Base-by-base conservation (phyloP, 345 rosid genomes). In the Viola odorata region DNA sequence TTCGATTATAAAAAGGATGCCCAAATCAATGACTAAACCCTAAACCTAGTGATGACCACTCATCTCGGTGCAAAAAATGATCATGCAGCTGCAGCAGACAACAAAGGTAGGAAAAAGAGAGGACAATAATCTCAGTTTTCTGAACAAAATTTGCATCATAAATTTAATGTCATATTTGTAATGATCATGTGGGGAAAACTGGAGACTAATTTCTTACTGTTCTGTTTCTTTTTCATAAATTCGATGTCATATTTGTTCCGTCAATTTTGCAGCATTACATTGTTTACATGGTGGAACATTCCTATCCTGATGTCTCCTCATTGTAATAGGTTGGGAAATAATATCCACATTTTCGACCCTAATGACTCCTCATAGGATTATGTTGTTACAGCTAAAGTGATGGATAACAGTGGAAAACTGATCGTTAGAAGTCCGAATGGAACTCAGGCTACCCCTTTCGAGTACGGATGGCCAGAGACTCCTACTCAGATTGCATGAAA, bases 391-490 rank as follows among this genome's bases (percentile, higher is more conserved):
- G 80, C 77, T 58, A 72, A 68, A 32, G 53, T 67, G 23, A 59
- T 66, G 12, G 86, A 77, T 58, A 72, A 77, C 69, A 65, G 73
- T 39, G 8, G 42, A 41, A 53, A 64, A 53, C 41, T 41, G 42
- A 75, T 80, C 6, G 41, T 53, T 49, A 73, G 80, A 71, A 59
- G 76, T 48, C 83, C 89, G 47, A 64, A 74, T 41, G 76, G 75
- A 58, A 65, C 61, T 4, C 44, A 63, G 61, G 56, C 76, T n/a
- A 76, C 76, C 6, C 83, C 86, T 61, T 80, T 84, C 50, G 82
- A 81, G 78, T 74, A 78, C 4, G 85, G 89, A 69, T 81, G n/a
- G n/a, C 89, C 0, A 73, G 89, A 60, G 83, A 81, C 44, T n/a
- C n/a, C n/a, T n/a, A n/a, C n/a, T n/a, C n/a, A n/a, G n/a, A n/a